These are phyloP conservation scores for Hevea brasiliensis DNA, from an alignment of 345 rosid genomes.

Conservation along the genomic window DNA sequence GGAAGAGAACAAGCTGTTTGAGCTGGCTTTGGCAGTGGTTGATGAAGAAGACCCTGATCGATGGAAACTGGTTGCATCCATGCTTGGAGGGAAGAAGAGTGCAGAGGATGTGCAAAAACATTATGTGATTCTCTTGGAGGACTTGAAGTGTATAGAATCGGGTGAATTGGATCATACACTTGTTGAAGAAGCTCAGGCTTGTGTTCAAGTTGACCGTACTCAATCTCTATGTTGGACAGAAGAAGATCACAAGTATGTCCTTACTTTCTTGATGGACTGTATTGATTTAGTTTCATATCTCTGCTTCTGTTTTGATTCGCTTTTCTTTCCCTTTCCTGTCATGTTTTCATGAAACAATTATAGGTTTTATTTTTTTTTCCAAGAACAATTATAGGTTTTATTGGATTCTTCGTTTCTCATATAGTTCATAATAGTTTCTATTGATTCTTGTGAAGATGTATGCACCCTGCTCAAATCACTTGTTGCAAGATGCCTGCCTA, in stretches of 20 bases:
- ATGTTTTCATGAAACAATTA: background rate
- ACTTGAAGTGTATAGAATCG: slow-evolving; percentile 58
- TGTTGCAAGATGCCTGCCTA: background rate
- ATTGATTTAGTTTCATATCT: background rate
- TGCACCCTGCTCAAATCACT: too few relatives aligned
- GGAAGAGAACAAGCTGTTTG: slow-evolving; percentile 79
- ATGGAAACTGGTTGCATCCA: slow-evolving; percentile 63
- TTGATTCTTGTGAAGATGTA: too few relatives aligned
- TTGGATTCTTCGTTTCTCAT: background rate
- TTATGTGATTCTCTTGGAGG: slow-evolving; percentile 60
- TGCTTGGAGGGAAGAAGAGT: slow-evolving; percentile 63
- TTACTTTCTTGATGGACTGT: background rate
- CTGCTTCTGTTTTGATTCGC: background rate
- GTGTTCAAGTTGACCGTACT: slow-evolving; percentile 38
- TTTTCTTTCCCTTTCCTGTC: background rate
- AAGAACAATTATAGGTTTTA: background rate
- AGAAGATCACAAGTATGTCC: slow-evolving; percentile 53
- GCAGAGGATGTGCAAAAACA: slow-evolving; percentile 59
- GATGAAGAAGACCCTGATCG: slow-evolving; percentile 57
- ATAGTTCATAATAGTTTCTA: background rate
- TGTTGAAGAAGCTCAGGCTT: slow-evolving; percentile 32
- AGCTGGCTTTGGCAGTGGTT: slow-evolving; percentile 65
- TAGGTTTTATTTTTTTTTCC: too few relatives aligned
- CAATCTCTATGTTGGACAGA: slow-evolving; percentile 49
- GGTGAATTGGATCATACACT: slow-evolving; percentile 56